Evolutionary conservation across 1,284 basidiomycete genomes (phyloP).

Genomic region (Rhodotorula sp.): DNA sequence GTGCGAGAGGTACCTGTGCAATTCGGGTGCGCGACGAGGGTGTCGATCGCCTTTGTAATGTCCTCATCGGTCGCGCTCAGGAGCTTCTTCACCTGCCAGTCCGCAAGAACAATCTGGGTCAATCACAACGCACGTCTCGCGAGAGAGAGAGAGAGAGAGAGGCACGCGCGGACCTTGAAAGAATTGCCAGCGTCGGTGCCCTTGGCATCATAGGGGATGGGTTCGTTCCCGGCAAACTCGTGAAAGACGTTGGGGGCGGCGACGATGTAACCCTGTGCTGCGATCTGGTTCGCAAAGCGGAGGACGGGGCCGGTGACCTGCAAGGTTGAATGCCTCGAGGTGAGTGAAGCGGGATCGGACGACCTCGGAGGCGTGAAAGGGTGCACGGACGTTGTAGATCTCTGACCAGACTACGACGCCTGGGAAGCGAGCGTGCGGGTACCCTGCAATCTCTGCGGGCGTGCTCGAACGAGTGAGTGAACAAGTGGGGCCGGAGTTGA

Average conservation of each 20-base stretch:
- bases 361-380: slow-evolving; percentile 44
- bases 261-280: slow-evolving; percentile 74
- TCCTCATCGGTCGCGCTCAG: slow-evolving; percentile 36
- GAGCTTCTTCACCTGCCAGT: slow-evolving; percentile 25
- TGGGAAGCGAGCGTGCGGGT: slow-evolving; percentile 78
- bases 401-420: slow-evolving; percentile 45
- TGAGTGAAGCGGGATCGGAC: slow-evolving; percentile 7
- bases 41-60: slow-evolving; percentile 46
- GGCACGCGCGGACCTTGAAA: slow-evolving; percentile 59
- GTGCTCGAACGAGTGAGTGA: background rate
- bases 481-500: background rate
- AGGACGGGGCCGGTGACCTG: slow-evolving; percentile 71
- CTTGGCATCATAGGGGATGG: slow-evolving; percentile 80
- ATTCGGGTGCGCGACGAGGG: slow-evolving; percentile 51
- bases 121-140: background rate
- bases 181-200: slow-evolving; percentile 75
- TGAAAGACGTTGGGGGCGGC: slow-evolving; percentile 76
- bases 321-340: slow-evolving; percentile 3
- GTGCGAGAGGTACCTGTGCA: slow-evolving; percentile 58
- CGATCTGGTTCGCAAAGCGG: slow-evolving; percentile 86
- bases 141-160: background rate
- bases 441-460: slow-evolving; percentile 57
- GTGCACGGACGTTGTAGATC: slow-evolving; percentile 51
- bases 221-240: slow-evolving; percentile 77
- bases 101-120: background rate